A percentile compares a stretch with the other conserved stretches of the same genome.
These are phyloP conservation scores for Strobilomyces confusus DNA, from an alignment of 768 basidiomycete genomes.

Conservation along the genomic window DNA sequence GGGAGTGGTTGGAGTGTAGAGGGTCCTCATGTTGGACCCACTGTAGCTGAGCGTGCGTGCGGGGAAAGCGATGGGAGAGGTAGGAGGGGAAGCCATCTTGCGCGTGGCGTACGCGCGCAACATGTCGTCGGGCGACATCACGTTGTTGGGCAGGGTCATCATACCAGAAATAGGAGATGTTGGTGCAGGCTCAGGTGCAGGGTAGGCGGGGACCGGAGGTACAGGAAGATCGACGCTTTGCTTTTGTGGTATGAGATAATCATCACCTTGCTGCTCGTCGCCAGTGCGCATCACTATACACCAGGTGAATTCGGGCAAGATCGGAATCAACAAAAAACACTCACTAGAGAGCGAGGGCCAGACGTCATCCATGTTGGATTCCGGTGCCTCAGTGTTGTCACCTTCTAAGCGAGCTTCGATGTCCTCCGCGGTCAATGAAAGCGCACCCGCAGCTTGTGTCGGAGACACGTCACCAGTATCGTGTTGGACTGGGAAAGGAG, in stretches of 20 bases:
- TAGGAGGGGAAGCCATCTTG: slow-evolving; percentile 32
- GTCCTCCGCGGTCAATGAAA: slow-evolving; percentile 53
- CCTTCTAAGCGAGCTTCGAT: slow-evolving; percentile 52
- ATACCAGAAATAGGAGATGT: slow-evolving; percentile 36
- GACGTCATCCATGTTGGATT: slow-evolving; percentile 50
- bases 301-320: slow-evolving; percentile 2
- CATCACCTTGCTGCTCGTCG: slow-evolving; percentile 30
- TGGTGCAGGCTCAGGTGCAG: slow-evolving; percentile 22
- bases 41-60: slow-evolving; percentile 22
- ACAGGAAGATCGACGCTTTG: slow-evolving; percentile 26
- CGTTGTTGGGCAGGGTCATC: slow-evolving; percentile 38
- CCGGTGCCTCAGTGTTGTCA: slow-evolving; percentile 26
- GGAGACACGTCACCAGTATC: slow-evolving; percentile 38
- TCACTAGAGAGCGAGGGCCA: slow-evolving; percentile 66
- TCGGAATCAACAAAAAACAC: slow-evolving; percentile 20
- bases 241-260: slow-evolving; percentile 43
- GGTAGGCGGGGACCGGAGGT: slow-evolving; percentile 32
- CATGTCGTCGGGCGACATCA: slow-evolving; percentile 71
- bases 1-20: slow-evolving; percentile 24
- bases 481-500: slow-evolving; percentile 13
- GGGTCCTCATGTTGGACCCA: slow-evolving; percentile 27
- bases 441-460: slow-evolving; percentile 40
- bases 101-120: slow-evolving; percentile 66
- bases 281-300: slow-evolving; percentile 71
- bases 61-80: slow-evolving; percentile 30